Conservation (phyloP, 2,329 filamentous ascomycete genomes). For the Ceratocystis eucalypticola region DNA sequence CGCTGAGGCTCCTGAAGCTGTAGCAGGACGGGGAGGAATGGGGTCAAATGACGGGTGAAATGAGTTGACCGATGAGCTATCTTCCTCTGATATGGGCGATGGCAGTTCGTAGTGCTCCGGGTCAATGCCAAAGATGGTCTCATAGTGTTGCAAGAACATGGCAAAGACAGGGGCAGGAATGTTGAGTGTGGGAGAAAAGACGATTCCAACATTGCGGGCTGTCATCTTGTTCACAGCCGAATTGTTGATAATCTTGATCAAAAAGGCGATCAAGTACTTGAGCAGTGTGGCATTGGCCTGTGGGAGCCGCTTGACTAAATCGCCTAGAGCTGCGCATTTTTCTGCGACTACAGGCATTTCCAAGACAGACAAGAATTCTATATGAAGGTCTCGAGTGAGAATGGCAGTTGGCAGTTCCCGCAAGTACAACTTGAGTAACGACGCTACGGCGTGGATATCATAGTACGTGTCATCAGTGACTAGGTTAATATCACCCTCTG, state of each 20-base stretch:
- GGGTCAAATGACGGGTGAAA: conserved; percentile 17
- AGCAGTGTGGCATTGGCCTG: conserved; percentile 68
- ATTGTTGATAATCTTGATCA: conserved; percentile 87
- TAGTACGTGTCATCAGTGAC: conserved; percentile 72
- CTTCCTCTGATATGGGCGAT: conserved; percentile 30
- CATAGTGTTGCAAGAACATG: conserved; percentile 81
- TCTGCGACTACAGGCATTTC: conserved; percentile 62
- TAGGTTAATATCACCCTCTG: conserved; percentile 79
- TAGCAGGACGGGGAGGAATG: conserved; percentile 35
- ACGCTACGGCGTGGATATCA: conserved; percentile 92
- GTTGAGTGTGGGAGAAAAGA: conserved; percentile 93
- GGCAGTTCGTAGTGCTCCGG: conserved; percentile 51
- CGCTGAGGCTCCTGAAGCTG: conserved; percentile 32
- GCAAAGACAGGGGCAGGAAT: conserved; percentile 92
- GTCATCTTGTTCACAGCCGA: conserved; percentile 94
- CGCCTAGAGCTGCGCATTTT: conserved; percentile 63
- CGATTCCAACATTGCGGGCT: conserved; percentile 90
- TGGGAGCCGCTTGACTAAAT: conserved; percentile 68
- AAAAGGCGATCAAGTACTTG: conserved; percentile 71
- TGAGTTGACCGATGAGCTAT: conserved; percentile 21
- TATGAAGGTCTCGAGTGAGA: conserved; percentile 75
- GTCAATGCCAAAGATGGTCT: conserved; percentile 65
- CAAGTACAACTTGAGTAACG: conserved; percentile 83
- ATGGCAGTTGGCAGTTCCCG: conserved; percentile 86
- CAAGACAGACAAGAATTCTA: conserved; percentile 74